These are phyloP conservation scores for Spiromastix sp. DNA, from an alignment of 2,329 filamentous ascomycete species.

Conservation along the genomic window DNA sequence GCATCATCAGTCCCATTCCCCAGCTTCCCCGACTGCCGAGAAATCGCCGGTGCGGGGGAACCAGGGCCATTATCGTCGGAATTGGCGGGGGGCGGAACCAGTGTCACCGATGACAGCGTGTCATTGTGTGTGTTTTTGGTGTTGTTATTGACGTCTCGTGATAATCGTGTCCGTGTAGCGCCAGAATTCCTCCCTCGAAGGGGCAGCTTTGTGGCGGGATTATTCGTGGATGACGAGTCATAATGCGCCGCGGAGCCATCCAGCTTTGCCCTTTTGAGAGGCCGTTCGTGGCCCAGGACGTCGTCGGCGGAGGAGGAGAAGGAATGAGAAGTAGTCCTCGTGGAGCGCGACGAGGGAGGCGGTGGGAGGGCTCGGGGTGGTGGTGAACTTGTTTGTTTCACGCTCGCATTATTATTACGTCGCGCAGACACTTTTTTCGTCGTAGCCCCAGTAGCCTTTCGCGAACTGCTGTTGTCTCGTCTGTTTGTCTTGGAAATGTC, in stretches of 20 bases:
- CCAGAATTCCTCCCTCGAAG: conserved; percentile 15
- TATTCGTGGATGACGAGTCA: conserved; percentile 8
- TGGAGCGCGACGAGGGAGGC: conserved; percentile 9
- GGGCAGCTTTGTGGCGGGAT: conserved; percentile 12
- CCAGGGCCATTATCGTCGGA: too few species aligned
- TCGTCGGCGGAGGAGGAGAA: conserved; percentile 1
- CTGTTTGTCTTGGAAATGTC: too few species aligned
- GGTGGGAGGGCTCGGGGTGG: conserved; percentile 8
- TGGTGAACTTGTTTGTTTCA: conserved; percentile 4
- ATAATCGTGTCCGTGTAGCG: conserved; percentile 5
- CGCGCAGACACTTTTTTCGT: too few species aligned
- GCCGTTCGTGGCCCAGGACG: conserved; percentile 5
- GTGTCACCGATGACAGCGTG: background rate
- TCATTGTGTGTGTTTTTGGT: background rate
- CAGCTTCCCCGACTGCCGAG: conserved; percentile 11
- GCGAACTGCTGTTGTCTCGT: too few species aligned
- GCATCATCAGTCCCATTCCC: background rate
- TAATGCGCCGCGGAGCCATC: conserved; percentile 11
- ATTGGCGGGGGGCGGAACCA: background rate
- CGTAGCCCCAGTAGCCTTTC: background rate
- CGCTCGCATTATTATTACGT: too few species aligned
- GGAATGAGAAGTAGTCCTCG: conserved; percentile 6
- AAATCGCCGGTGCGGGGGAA: conserved; percentile 10
- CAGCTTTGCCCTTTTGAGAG: conserved; percentile 10
- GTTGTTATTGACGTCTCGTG: background rate